phyloP scores from a whole-genome alignment of 768 basidiomycete genomes.

The Gyrodon lividus region DNA sequence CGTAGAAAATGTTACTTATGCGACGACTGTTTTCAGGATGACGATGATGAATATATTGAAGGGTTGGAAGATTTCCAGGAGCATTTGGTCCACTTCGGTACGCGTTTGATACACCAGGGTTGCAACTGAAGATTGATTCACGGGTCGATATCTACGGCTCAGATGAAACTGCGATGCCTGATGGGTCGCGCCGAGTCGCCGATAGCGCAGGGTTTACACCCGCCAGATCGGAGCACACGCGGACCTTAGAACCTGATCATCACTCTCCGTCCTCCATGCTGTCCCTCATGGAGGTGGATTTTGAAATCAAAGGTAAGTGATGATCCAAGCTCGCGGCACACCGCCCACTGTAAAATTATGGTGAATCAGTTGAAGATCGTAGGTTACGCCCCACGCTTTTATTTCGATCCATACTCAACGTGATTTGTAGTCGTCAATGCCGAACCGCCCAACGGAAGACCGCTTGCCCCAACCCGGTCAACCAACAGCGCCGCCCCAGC shows the following conservation, averaged over 20 bases:
- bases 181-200: conserved; percentile 12
- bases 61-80: conserved; percentile 15
- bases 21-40: conserved; percentile 14
- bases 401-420: conserved; percentile 2
- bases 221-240: conserved; percentile 22
- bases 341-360: conserved; percentile 4
- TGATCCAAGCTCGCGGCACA: too few species aligned
- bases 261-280: conserved; percentile 25
- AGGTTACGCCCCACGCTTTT: background rate
- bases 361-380: conserved; percentile 15
- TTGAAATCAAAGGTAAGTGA: conserved; percentile 17
- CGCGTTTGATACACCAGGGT: conserved; percentile 8
- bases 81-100: conserved; percentile 14
- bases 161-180: conserved; percentile 3
- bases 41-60: conserved; percentile 23
- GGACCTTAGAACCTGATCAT: conserved; percentile 14
- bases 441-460: background rate
- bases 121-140: background rate
- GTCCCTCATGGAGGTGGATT: conserved; percentile 26
- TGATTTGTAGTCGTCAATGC: conserved; percentile 6
- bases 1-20: background rate
- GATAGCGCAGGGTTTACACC: background rate
- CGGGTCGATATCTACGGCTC: background rate
- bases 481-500: conserved; percentile 4
- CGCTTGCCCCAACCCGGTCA: background rate